Conservation (phyloP, 257 asterid species). For the Craterostigma plantagineum region DNA sequence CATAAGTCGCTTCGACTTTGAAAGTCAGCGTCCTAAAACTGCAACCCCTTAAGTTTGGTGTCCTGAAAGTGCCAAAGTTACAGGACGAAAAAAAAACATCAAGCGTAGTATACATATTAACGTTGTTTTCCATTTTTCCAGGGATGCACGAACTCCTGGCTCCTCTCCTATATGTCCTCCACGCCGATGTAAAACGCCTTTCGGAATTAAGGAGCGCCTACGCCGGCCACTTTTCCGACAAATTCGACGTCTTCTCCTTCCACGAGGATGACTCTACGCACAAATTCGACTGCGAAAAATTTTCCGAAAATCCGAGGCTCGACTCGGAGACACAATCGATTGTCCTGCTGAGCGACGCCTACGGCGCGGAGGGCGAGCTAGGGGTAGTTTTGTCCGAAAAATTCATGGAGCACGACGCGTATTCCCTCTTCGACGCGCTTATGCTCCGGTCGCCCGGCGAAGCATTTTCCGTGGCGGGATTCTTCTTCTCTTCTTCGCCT, state of each 20-base stretch:
- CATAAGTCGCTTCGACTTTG: no score
- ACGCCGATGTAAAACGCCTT: slow-evolving; percentile 42
- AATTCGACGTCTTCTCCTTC: slow-evolving; percentile 57
- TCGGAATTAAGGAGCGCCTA: slow-evolving; percentile 41
- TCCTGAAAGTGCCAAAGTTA: no score
- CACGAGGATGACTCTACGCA: slow-evolving; percentile 48
- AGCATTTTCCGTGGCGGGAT: slow-evolving; percentile 55
- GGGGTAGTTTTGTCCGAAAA: slow-evolving; percentile 61
- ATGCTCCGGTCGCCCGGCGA: slow-evolving; percentile 60
- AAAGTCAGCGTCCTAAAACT: no score
- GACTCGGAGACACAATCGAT: slow-evolving; percentile 4
- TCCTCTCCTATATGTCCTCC: slow-evolving; percentile 63
- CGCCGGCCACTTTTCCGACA: slow-evolving; percentile 53
- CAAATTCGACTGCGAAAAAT: slow-evolving; percentile 54
- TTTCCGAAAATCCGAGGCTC: slow-evolving; percentile 31
- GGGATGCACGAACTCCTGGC: slow-evolving; percentile 91
- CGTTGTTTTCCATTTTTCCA: slow-evolving; percentile 12
- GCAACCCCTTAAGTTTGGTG: no score
- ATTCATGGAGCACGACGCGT: slow-evolving; percentile 75
- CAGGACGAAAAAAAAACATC: no score
- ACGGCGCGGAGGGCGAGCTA: slow-evolving; percentile 83
- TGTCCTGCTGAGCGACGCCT: slow-evolving; percentile 49
- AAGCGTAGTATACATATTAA: no score
- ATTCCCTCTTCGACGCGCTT: slow-evolving; percentile 65
- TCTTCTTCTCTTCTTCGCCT: slow-evolving; percentile 38